Percentiles rank a stretch among this genome's conserved stretches.
Evolutionary conservation across 805 yeast species (phyloP).

Genomic region (Zygosaccharomyces gambellarensis): DNA sequence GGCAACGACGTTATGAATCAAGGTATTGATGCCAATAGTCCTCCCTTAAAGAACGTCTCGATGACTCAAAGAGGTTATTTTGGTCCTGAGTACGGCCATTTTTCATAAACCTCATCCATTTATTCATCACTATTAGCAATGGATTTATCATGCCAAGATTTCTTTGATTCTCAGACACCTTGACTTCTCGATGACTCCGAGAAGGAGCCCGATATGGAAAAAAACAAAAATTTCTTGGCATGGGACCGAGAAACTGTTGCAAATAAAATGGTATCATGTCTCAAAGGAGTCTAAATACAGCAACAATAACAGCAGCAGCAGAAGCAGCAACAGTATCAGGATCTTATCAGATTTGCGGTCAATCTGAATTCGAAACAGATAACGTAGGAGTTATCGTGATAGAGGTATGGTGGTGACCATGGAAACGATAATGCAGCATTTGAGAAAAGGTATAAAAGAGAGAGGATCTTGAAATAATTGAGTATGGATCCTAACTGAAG

Average conservation of each 20-base stretch:
- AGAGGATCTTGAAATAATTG: no score
- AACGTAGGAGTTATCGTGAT: no score
- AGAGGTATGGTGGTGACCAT: no score
- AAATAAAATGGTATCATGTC: background rate
- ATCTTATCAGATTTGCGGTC: background rate
- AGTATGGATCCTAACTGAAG: no score
- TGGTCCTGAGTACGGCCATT: constrained; percentile 33
- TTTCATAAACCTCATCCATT: constrained; percentile 13
- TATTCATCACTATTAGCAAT: background rate
- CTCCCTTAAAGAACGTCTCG: constrained; percentile 13
- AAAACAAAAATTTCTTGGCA: background rate
- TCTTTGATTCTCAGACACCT: background rate
- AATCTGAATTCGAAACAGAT: no score
- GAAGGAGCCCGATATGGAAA: no score
- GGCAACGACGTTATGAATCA: constrained; percentile 43
- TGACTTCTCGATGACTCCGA: background rate
- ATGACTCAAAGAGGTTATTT: constrained; percentile 20
- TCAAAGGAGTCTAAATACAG: background rate
- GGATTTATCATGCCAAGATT: background rate
- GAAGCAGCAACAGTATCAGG: background rate
- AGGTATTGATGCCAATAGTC: constrained; percentile 17
- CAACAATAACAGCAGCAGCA: no score
- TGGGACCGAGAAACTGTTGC: background rate
- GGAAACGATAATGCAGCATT: no score
- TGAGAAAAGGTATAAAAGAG: no score